These are phyloP conservation scores for Glaciozyma antarctica DNA, from an alignment of 768 basidiomycete species.

Conservation along the genomic window DNA sequence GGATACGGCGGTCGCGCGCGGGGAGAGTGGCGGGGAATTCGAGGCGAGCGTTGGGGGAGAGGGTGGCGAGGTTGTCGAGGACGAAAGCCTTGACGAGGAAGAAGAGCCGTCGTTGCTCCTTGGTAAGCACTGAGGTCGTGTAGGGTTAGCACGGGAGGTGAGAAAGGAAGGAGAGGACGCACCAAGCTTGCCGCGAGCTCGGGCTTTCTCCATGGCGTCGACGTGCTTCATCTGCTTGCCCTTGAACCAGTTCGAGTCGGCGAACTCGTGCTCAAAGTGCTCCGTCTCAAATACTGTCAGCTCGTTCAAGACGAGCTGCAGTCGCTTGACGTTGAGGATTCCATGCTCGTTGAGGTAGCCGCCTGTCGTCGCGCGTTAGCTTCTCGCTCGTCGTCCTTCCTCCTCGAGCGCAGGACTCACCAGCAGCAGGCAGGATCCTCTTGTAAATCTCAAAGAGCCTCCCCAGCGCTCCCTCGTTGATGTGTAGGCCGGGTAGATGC, in stretches of 20 bases:
- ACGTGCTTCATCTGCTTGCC: constrained; percentile 56
- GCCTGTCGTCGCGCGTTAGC: constrained; percentile 44
- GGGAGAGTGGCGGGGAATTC: constrained; percentile 69
- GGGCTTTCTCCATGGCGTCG: constrained; percentile 55
- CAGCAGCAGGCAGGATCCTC: constrained; percentile 61
- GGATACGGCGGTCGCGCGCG: constrained; percentile 69
- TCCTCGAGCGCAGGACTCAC: constrained; percentile 44
- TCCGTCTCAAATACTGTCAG: constrained; percentile 81
- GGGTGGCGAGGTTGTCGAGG: constrained; percentile 32
- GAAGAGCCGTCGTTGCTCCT: constrained; percentile 65
- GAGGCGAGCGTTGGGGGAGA: constrained; percentile 43
- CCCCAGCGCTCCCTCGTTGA: constrained; percentile 93
- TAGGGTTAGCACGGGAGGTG: not conserved
- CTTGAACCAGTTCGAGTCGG: constrained; percentile 85
- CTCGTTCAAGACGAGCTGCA: constrained; percentile 81
- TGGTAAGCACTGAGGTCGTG: constrained; percentile 53
- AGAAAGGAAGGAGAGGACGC: constrained; percentile 33
- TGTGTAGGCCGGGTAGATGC: constrained; percentile 90
- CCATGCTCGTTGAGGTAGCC: constrained; percentile 92
- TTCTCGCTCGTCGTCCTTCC: not conserved
- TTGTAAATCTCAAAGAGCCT: constrained; percentile 91
- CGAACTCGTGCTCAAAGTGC: constrained; percentile 81
- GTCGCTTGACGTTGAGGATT: constrained; percentile 61
- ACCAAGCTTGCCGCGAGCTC: constrained; percentile 57
- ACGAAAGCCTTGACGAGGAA: constrained; percentile 70